Base-by-base conservation (phyloP, 2,329 filamentous ascomycete genomes). In the Esteya vermicola region DNA sequence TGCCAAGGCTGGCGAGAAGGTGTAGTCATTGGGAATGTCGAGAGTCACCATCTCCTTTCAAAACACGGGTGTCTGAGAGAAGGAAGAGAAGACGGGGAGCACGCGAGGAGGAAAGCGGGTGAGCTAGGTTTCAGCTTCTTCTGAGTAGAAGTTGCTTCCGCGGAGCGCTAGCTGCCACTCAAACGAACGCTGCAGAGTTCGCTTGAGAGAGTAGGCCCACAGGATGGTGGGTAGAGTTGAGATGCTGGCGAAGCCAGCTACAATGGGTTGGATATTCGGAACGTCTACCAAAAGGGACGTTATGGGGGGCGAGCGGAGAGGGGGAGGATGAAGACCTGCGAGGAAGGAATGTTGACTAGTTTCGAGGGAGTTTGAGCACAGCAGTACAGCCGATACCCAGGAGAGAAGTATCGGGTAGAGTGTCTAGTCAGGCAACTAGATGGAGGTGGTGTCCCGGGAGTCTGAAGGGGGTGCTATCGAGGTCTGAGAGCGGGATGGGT, bases 121-220 rank as follows among this genome's bases (percentile, higher is more conserved):
- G 12, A 9, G 25, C 25, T 9, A 7, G 12, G n/a, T 26, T 21
- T 5, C 20, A 30, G 27, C 9, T 5, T 25, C 19, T 14, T 9
- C 37, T 34, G 43, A 21, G n/a, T n/a, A 36, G 9, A 31, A 33
- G 20, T 23, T 22, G 51, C 68, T 70, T 75, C 73, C 72, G 79
- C 81, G 82, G 82, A 91, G 85, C 86, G 84, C 85, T 86, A 82
- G 85, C 86, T 93, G 78, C 83, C 78, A 73, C 85, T 77, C 85
- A 93, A 85, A 89, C 84, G 85, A 88, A 88, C 81, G 75, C 81
- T 85, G 81, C 76, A 77, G 80, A 72, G 82, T 83, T 72, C 83
- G 85, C 74, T 78, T 83, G 84, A 88, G 84, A 88, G 82, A 91
- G 85, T 86, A 91, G 85, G 84, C 85, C 85, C 85, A 91, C 81